Base-by-base conservation (phyloP, 140 eudicot genomes). In the Anethum foeniculum region DNA sequence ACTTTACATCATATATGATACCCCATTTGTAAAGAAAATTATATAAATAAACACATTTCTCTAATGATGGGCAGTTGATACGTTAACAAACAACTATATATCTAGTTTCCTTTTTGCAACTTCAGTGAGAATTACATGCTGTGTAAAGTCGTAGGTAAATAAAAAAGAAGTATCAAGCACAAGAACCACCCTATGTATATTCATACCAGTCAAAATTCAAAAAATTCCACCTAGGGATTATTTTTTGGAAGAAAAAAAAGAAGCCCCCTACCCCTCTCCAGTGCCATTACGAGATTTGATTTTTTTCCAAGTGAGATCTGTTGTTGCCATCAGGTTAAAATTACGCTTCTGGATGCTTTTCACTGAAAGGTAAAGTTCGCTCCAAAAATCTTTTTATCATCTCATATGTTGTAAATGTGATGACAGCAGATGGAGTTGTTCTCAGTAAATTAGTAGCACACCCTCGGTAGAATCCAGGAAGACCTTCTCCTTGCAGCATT, bases 361-460 rank as follows among this genome's bases (percentile, higher is more conserved):
- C 73, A 18, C 83, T 82, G 1, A 89, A 88, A 69, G 92, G 90
- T 25, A 88, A 69, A 23, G 78, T 82, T 13, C 80, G 87, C 30
- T 78, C 82, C 83, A 91, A 77, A 80, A 86, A 87, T 83, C 89
- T 84, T 76, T 87, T 89, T 80, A 93, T 90, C 97, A 91, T 91
- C 88, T 94, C 98, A 44, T 88, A 94, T 36, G 89, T 88, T 43
- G 98, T 93, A 77, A 93, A 93, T 14, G 97, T 94, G 69, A 94
- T 90, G 4, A 92, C 92, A 41, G 96, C 96, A 2, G 96, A 88
- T 0, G 98, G 98, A 4, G 96, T 90, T 2, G 97, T 94, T 82
- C 98, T 87, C 78, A 94, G 14, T 41, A 94, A 84, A 83, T 94
- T 91, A 14, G 97, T 91, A 7, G 87, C 96, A 85, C 98, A 94